Conservation (phyloP, 768 basidiomycete genomes). For the Tylopilus felleus region DNA sequence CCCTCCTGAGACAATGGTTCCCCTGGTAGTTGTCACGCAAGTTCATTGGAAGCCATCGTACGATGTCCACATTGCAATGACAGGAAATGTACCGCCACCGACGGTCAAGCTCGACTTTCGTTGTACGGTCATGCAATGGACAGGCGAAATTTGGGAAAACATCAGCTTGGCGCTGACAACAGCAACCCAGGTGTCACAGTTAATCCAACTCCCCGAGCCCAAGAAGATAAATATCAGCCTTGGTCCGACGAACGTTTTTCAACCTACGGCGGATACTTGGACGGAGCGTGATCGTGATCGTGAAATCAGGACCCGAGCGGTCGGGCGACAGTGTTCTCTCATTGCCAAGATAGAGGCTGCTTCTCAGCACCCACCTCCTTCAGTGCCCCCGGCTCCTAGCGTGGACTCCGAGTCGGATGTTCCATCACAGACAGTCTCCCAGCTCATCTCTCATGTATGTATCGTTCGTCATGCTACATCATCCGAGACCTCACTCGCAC, state of each 20-base stretch:
- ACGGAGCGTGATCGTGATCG: no score
- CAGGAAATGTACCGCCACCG: constrained; percentile 10
- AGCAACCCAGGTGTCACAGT: constrained; percentile 14
- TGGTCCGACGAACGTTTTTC: background rate
- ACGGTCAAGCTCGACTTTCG: constrained; percentile 25
- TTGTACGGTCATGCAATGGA: constrained; percentile 27
- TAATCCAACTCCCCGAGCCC: constrained; percentile 22
- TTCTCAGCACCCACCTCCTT: no score
- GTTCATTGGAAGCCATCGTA: constrained; percentile 22
- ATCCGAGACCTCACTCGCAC: background rate
- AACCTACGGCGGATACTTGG: no score
- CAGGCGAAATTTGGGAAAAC: constrained; percentile 32
- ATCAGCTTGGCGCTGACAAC: constrained; percentile 27
- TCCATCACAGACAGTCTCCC: no score
- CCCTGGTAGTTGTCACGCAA: constrained; percentile 11
- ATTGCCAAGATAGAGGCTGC: no score
- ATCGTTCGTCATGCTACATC: background rate
- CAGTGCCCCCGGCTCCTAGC: no score
- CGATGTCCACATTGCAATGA: constrained; percentile 14
- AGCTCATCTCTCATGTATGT: constrained; percentile 13
- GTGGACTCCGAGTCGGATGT: no score
- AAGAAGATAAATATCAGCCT: constrained; percentile 17
- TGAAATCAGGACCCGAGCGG: no score
- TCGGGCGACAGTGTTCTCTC: no score
- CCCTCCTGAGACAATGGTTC: background rate